Conservation (phyloP, 1,284 basidiomycete genomes). For the Ganoderma boninense region DNA sequence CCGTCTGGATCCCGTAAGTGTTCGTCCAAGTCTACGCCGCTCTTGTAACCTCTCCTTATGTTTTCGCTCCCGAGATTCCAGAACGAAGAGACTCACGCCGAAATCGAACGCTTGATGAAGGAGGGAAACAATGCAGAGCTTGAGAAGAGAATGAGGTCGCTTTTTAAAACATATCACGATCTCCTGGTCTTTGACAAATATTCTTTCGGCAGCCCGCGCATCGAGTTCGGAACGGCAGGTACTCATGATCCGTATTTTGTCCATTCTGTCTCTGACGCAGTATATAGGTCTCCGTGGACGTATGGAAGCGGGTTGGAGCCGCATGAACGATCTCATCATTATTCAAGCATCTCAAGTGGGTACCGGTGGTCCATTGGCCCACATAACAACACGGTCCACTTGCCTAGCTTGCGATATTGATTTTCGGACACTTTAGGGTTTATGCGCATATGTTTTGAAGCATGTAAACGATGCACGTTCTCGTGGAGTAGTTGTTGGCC, state of each 20-base stretch:
- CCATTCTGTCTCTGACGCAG: not conserved
- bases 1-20: conserved; percentile 56
- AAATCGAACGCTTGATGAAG: conserved; percentile 37
- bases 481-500: conserved; percentile 81
- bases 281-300: conserved; percentile 74
- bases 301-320: conserved; percentile 88
- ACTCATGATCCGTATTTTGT: conserved; percentile 12
- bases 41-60: not conserved
- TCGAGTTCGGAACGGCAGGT: conserved; percentile 90
- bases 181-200: not conserved
- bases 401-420: not conserved
- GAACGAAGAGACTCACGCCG: conserved; percentile 41
- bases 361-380: conserved; percentile 8
- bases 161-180: not conserved
- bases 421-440: conserved; percentile 57
- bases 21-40: not conserved
- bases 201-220: conserved; percentile 58
- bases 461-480: conserved; percentile 58
- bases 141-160: conserved; percentile 41
- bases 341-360: conserved; percentile 84
- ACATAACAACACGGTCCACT: not conserved
- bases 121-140: conserved; percentile 35
- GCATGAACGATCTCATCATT: conserved; percentile 88
- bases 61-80: not conserved
- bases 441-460: conserved; percentile 73